phyloP scores from a whole-genome alignment of 805 yeast genomes.

The Sungouiozyma ichnusensis region DNA sequence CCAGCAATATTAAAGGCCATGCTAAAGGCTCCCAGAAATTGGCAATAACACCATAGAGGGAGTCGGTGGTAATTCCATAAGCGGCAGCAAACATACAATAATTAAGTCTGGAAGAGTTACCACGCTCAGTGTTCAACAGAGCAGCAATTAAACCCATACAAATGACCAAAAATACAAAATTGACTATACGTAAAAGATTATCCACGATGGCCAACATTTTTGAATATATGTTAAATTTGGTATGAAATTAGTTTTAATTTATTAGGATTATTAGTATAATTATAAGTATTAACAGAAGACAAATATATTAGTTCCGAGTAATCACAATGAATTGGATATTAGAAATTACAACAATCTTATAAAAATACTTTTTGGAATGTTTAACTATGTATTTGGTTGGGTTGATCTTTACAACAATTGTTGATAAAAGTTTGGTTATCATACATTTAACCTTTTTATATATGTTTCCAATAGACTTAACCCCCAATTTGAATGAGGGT shows the following conservation, averaged over 20 bases:
- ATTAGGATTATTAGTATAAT: too few relatives aligned
- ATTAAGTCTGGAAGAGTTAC: constrained; percentile 63
- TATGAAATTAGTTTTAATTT: constrained; percentile 2
- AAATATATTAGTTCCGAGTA: too few relatives aligned
- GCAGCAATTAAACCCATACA: constrained; percentile 82
- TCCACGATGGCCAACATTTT: constrained; percentile 62
- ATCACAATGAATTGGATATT: too few relatives aligned
- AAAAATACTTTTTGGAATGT: not conserved
- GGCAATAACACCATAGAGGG: constrained; percentile 68
- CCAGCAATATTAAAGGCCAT: constrained; percentile 69
- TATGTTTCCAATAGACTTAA: too few relatives aligned
- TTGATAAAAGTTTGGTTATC: too few relatives aligned
- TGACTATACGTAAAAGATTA: constrained; percentile 56
- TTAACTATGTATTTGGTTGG: too few relatives aligned
- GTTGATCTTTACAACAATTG: too few relatives aligned
- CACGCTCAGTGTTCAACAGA: constrained; percentile 56
- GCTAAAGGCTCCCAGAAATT: constrained; percentile 63
- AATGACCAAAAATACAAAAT: constrained; percentile 67
- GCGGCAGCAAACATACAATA: constrained; percentile 80
- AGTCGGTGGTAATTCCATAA: constrained; percentile 70
- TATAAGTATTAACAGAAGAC: too few relatives aligned
- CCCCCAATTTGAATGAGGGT: not conserved
- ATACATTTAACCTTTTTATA: not conserved
- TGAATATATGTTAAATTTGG: not conserved
- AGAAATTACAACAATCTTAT: not conserved